These are phyloP conservation scores for Zangia roseola DNA, from an alignment of 768 basidiomycete genomes.

Conservation along the genomic window DNA sequence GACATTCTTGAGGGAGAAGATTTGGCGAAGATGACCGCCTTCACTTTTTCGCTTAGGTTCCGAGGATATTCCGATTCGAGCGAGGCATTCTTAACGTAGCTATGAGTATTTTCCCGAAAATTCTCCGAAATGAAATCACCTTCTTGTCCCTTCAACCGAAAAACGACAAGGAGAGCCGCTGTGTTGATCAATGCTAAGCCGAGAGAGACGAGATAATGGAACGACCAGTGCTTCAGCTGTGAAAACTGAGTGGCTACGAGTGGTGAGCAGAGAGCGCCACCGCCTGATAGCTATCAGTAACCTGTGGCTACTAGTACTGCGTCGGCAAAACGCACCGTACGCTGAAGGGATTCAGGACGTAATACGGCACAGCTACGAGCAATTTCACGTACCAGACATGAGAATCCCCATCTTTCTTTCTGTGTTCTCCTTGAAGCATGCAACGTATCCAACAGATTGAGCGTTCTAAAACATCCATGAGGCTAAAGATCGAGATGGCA, in stretches of 20 bases:
- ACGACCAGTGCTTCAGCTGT: slow-evolving; percentile 35
- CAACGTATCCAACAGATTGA: slow-evolving; percentile 71
- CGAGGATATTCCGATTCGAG: slow-evolving; percentile 33
- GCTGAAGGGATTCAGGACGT: neutral
- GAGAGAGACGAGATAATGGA: slow-evolving; percentile 51
- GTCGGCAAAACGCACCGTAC: slow-evolving; percentile 10
- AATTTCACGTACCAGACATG: slow-evolving; percentile 40
- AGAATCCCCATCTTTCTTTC: slow-evolving; percentile 68
- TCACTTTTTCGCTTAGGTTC: slow-evolving; percentile 23
- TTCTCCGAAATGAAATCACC: slow-evolving; percentile 35
- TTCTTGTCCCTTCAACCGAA: slow-evolving; percentile 66
- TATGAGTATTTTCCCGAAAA: neutral
- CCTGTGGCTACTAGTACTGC: neutral
- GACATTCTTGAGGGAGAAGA: slow-evolving; percentile 40
- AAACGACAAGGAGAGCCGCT: slow-evolving; percentile 49
- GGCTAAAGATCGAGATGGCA: neutral
- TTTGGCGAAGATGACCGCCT: slow-evolving; percentile 46
- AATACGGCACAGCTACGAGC: too few species aligned
- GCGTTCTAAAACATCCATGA: slow-evolving; percentile 48
- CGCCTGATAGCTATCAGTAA: slow-evolving; percentile 24
- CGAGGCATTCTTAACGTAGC: slow-evolving; percentile 34
- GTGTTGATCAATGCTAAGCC: slow-evolving; percentile 62
- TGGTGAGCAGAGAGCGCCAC: slow-evolving; percentile 52
- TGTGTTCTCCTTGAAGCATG: slow-evolving; percentile 51
- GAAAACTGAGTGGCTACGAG: slow-evolving; percentile 56